Percentiles rank a stretch among this genome's conserved stretches.
Evolutionary conservation across 2,329 filamentous ascomycete genomes (phyloP).

Genomic region (Blumeria graminis): DNA sequence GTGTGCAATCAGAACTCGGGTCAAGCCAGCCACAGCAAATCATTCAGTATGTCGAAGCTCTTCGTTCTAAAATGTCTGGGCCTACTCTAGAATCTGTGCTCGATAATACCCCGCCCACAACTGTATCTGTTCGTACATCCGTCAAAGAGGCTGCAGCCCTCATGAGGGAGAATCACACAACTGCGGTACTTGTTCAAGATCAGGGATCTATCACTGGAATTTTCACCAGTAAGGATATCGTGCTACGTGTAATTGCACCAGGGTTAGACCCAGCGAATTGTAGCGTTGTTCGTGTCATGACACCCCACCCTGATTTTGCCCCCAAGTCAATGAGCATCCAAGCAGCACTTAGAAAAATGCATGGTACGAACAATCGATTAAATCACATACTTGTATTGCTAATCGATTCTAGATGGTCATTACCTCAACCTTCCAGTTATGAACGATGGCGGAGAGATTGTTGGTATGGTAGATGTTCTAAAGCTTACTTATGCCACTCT

Average conservation of each 20-base stretch:
- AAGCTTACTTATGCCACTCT: conserved; percentile 96
- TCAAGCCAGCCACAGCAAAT: conserved; percentile 94
- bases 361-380: conserved; percentile 37
- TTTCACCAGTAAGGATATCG: conserved; percentile 98
- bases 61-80: conserved; percentile 90
- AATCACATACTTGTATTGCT: conserved; percentile 5
- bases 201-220: conserved; percentile 95
- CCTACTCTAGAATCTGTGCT: conserved; percentile 87
- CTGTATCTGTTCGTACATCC: conserved; percentile 83
- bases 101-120: conserved; percentile 75
- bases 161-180: conserved; percentile 99
- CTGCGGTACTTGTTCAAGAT: conserved; percentile 85
- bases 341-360: conserved; percentile 94
- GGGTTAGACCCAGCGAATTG: conserved; percentile 84
- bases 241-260: conserved; percentile 89
- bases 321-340: conserved; percentile 99
- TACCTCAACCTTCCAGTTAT: conserved; percentile 96
- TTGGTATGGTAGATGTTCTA: conserved; percentile 97
- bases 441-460: conserved; percentile 91
- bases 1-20: conserved; percentile 89
- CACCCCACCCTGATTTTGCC: conserved; percentile 93
- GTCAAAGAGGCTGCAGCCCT: conserved; percentile 84
- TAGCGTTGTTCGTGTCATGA: conserved; percentile 98
- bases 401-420: conserved; percentile 48
- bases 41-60: conserved; percentile 93